Percentiles rank a stretch among this genome's conserved stretches.
Conservation (phyloP, 257 asterid species). For the Nicotiana benthamiana region DNA sequence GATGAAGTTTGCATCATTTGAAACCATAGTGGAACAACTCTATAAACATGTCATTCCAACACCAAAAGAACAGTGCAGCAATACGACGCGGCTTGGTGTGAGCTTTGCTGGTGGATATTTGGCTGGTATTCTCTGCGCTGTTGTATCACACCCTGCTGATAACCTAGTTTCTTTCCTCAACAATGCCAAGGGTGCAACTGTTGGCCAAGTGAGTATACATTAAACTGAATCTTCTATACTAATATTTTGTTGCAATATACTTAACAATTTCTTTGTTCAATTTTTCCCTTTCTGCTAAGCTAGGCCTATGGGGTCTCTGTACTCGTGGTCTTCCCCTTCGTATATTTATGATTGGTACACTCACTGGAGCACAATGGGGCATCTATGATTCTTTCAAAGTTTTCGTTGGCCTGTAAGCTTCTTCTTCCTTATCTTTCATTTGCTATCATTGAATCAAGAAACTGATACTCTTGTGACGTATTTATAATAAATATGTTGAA, state of each 20-base stretch:
- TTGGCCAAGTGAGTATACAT: constrained; percentile 45
- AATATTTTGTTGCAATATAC: not conserved
- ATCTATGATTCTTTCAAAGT: constrained; percentile 62
- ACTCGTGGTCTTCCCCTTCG: constrained; percentile 71
- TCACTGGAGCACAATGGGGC: constrained; percentile 62
- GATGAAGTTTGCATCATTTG: constrained; percentile 88
- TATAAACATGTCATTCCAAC: constrained; percentile 64
- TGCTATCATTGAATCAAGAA: not conserved
- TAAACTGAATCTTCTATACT: not conserved
- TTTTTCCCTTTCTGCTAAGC: constrained; percentile 12
- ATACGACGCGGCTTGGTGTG: constrained; percentile 58
- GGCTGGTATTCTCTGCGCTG: constrained; percentile 69
- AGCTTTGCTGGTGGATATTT: constrained; percentile 70
- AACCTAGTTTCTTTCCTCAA: constrained; percentile 81
- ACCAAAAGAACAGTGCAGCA: constrained; percentile 72
- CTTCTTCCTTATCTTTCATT: not conserved
- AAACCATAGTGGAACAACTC: constrained; percentile 61
- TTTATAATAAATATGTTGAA: not conserved
- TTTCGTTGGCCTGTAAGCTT: constrained; percentile 49
- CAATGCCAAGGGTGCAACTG: constrained; percentile 79
- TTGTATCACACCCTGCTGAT: constrained; percentile 82
- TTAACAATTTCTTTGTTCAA: not conserved
- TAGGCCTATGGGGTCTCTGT: constrained; percentile 51
- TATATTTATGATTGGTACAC: constrained; percentile 55
- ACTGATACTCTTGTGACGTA: not conserved